Conservation (phyloP, 495 filamentous ascomycete genomes). For the Bathelium albidoporum region DNA sequence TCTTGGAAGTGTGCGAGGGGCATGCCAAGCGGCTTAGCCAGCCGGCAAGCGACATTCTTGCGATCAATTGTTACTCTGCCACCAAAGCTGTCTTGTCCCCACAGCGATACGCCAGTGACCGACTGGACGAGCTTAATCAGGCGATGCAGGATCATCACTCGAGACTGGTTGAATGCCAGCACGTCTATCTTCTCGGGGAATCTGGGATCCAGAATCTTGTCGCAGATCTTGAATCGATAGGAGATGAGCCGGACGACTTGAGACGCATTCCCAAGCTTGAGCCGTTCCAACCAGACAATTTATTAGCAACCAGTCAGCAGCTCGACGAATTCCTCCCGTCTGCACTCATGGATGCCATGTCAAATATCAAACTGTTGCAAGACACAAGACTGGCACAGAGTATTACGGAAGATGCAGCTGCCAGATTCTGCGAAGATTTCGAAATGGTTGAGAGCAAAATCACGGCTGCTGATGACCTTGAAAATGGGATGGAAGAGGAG, state of each 20-base stretch:
- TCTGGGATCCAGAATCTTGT: constrained; percentile 69
- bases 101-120: constrained; percentile 47
- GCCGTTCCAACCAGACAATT: constrained; percentile 51
- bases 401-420: constrained; percentile 74
- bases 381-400: constrained; percentile 58
- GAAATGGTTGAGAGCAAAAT: constrained; percentile 72
- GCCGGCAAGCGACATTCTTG: constrained; percentile 60
- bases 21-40: constrained; percentile 51
- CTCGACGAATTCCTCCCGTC: constrained; percentile 89
- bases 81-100: constrained; percentile 40
- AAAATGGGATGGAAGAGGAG: constrained; percentile 27
- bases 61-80: constrained; percentile 67
- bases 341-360: constrained; percentile 80
- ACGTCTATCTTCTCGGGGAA: constrained; percentile 55
- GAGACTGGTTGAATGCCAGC: constrained; percentile 50
- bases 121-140: constrained; percentile 37
- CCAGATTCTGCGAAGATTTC: constrained; percentile 82
- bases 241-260: constrained; percentile 35
- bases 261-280: constrained; percentile 44
- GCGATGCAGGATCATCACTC: constrained; percentile 28
- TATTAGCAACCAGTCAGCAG: constrained; percentile 58
- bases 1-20: constrained; percentile 60
- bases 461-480: constrained; percentile 45
- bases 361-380: constrained; percentile 63
- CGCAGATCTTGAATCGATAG: constrained; percentile 43